Evolutionary conservation across 2,329 filamentous ascomycete genomes (phyloP).

Genomic region (Claviceps pazoutovae): DNA sequence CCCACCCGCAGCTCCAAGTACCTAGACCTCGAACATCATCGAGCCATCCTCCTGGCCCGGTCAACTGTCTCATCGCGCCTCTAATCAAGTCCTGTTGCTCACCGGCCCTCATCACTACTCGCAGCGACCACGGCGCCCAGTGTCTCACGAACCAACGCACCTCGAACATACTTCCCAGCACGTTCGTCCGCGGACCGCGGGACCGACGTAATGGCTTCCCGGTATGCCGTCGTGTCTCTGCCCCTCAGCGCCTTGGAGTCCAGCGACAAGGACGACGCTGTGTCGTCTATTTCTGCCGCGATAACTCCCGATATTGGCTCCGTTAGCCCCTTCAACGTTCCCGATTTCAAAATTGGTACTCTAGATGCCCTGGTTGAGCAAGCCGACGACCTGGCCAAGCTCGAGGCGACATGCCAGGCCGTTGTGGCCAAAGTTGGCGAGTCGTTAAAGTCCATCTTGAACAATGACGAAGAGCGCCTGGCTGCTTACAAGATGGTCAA

Average conservation of each 20-base stretch:
- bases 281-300: conserved; percentile 59
- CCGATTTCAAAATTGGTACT: conserved; percentile 95
- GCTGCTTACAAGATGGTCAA: conserved; percentile 85
- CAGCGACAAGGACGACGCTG: conserved; percentile 65
- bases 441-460: conserved; percentile 67
- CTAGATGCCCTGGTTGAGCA: conserved; percentile 91
- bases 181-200: neutral
- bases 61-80: neutral
- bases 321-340: conserved; percentile 66
- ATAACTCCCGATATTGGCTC: conserved; percentile 62
- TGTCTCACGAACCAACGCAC: neutral
- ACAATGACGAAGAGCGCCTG: conserved; percentile 71
- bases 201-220: conserved; percentile 32
- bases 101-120: neutral
- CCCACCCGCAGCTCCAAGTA: too few species aligned
- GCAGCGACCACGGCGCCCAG: neutral
- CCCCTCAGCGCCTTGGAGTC: conserved; percentile 77
- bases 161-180: neutral
- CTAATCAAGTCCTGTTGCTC: neutral
- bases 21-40: too few species aligned
- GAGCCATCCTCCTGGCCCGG: too few species aligned
- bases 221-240: conserved; percentile 80
- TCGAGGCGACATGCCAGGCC: conserved; percentile 63
- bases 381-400: conserved; percentile 85
- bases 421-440: conserved; percentile 84